phyloP scores from a whole-genome alignment of 352 stramenopile species.

The Discostella stelligera region DNA sequence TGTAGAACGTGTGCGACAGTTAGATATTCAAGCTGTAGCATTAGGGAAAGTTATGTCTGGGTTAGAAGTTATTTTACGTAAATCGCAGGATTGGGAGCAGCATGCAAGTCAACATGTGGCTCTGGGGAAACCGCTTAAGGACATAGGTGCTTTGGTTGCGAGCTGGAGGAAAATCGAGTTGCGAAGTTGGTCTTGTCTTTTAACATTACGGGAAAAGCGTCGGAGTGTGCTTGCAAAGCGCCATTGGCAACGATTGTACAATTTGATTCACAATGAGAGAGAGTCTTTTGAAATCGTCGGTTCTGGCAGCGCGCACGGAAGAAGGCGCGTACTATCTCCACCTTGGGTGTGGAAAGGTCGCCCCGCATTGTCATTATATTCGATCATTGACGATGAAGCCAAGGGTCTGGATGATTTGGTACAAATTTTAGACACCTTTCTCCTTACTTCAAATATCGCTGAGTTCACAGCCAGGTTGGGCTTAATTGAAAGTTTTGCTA shows the following conservation, averaged over 20 bases:
- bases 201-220: slow-evolving; percentile 86
- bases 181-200: slow-evolving; percentile 93
- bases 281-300: not conserved
- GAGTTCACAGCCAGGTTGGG: slow-evolving; percentile 70
- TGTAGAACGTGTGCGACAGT: slow-evolving; percentile 81
- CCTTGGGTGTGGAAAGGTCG: slow-evolving; percentile 76
- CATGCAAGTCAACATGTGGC: slow-evolving; percentile 91
- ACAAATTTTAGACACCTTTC: slow-evolving; percentile 80
- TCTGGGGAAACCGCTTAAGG: slow-evolving; percentile 88
- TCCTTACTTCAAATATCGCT: slow-evolving; percentile 79
- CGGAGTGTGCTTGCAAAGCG: slow-evolving; percentile 52
- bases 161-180: slow-evolving; percentile 98
- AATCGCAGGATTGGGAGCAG: slow-evolving; percentile 98
- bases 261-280: slow-evolving; percentile 49
- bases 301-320: not conserved
- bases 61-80: slow-evolving; percentile 93
- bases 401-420: slow-evolving; percentile 62
- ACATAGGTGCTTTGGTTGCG: slow-evolving; percentile 92
- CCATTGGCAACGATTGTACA: slow-evolving; percentile 71
- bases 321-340: slow-evolving; percentile 22
- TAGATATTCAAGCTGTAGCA: slow-evolving; percentile 74
- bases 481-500: slow-evolving; percentile 68
- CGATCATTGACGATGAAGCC: slow-evolving; percentile 32
- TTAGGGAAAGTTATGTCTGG: slow-evolving; percentile 90
- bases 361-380: slow-evolving; percentile 29